Conservation (phyloP, 768 basidiomycete genomes). For the Lentinula guzmanii region DNA sequence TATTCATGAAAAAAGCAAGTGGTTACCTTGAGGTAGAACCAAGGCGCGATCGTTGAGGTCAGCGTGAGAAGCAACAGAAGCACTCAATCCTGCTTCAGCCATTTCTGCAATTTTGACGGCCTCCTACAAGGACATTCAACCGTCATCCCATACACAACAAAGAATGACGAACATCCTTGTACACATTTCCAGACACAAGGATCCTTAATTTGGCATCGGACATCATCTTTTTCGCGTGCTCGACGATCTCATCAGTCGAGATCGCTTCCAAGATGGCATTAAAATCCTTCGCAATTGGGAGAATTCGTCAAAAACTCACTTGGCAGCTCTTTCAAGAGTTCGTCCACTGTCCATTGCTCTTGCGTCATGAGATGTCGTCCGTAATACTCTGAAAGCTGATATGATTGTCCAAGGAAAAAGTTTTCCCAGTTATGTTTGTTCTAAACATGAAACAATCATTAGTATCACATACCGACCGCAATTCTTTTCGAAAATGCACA, state of each 20-base stretch:
- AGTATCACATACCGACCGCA: background rate
- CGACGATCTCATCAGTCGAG: constrained; percentile 62
- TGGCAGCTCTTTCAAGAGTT: constrained; percentile 69
- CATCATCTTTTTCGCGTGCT: constrained; percentile 54
- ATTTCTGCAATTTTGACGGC: constrained; percentile 67
- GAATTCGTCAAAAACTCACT: constrained; percentile 38
- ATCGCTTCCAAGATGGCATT: constrained; percentile 43
- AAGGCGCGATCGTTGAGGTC: constrained; percentile 54
- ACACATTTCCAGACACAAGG: constrained; percentile 79
- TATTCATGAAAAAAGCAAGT: background rate
- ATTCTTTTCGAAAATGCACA: constrained; percentile 18
- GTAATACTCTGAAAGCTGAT: constrained; percentile 74
- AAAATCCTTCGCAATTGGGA: background rate
- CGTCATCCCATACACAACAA: background rate
- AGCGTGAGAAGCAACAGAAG: constrained; percentile 46
- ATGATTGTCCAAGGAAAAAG: constrained; percentile 81
- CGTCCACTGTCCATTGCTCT: constrained; percentile 68
- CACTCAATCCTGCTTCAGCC: constrained; percentile 58
- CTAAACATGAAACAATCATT: constrained; percentile 28
- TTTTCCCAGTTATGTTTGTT: constrained; percentile 77
- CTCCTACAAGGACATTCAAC: constrained; percentile 43
- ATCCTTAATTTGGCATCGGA: constrained; percentile 63
- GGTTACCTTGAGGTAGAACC: constrained; percentile 61
- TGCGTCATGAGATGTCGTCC: constrained; percentile 65
- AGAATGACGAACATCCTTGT: constrained; percentile 58